Evolutionary conservation across 192 early-diverging fungal genomes (phyloP).

Genomic region (Spizellomyces punctatus): DNA sequence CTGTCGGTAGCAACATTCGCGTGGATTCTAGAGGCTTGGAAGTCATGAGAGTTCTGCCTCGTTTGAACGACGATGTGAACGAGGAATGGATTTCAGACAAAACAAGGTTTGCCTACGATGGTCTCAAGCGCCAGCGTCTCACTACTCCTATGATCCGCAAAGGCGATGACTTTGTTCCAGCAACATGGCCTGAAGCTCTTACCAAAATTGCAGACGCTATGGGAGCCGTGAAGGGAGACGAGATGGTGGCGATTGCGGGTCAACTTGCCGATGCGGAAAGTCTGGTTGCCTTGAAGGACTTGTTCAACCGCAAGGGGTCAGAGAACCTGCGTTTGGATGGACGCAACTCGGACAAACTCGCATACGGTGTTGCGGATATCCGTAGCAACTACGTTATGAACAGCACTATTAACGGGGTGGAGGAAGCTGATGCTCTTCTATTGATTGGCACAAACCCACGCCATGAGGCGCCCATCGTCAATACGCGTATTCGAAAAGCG

Average conservation of each 20-base stretch:
- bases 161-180: constrained; percentile 79
- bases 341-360: constrained; percentile 48
- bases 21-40: constrained; percentile 94
- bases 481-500: constrained; percentile 94
- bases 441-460: constrained; percentile 95
- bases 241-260: constrained; percentile 86
- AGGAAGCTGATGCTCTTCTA: constrained; percentile 90
- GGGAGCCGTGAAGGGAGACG: constrained; percentile 55
- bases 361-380: constrained; percentile 72
- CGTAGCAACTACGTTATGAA: constrained; percentile 89
- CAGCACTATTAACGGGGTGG: constrained; percentile 80
- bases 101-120: constrained; percentile 93
- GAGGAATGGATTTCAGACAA: constrained; percentile 99
- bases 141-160: constrained; percentile 87
- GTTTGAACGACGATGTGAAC: constrained; percentile 97
- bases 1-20: constrained; percentile 93
- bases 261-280: constrained; percentile 92
- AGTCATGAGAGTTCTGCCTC: constrained; percentile 94
- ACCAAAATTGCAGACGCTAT: constrained; percentile 68
- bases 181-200: constrained; percentile 88
- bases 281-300: constrained; percentile 92
- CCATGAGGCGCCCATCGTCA: constrained; percentile 93
- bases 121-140: constrained; percentile 93
- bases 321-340: constrained; percentile 84
- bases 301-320: constrained; percentile 83